Evolutionary conservation across 306 rosid genomes (phyloP).

Genomic region (Pterocarpus santalinus): DNA sequence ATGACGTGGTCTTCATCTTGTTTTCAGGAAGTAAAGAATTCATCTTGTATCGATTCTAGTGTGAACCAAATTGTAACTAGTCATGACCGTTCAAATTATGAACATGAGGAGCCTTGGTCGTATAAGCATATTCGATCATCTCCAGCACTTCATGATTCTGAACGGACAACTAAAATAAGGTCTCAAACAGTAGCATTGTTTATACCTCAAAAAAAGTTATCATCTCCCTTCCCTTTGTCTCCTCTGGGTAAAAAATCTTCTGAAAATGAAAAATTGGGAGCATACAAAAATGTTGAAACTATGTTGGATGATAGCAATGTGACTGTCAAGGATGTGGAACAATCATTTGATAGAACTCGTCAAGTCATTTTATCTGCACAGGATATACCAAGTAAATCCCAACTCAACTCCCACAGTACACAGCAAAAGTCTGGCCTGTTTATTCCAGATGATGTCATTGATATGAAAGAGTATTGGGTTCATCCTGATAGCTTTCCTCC

Average conservation of each 20-base stretch:
- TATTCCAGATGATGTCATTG: constrained; percentile 49
- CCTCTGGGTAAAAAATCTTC: constrained; percentile 71
- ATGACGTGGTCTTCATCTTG: constrained; percentile 57
- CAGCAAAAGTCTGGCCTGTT: constrained; percentile 50
- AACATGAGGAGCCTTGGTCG: constrained; percentile 48
- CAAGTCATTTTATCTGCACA: constrained; percentile 47
- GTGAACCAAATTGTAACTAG: constrained; percentile 44
- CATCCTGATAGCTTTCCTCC: constrained; percentile 56
- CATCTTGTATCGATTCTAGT: constrained; percentile 41
- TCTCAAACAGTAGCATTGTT: constrained; percentile 48
- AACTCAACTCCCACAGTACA: constrained; percentile 47
- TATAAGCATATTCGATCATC: constrained; percentile 44
- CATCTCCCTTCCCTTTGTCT: constrained; percentile 68
- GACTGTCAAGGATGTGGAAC: constrained; percentile 57
- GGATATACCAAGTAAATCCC: constrained; percentile 49
- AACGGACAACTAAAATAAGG: constrained; percentile 46
- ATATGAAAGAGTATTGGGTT: constrained; percentile 53
- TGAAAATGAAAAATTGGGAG: constrained; percentile 51
- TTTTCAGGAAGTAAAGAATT: constrained; percentile 54
- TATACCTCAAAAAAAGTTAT: constrained; percentile 51
- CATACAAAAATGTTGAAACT: constrained; percentile 36
- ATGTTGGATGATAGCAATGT: constrained; percentile 51
- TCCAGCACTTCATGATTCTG: constrained; percentile 40
- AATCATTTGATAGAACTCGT: constrained; percentile 54
- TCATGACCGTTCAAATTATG: constrained; percentile 46